These are phyloP conservation scores for Quercus bicolor DNA, from an alignment of 306 rosid genomes.

Conservation along the genomic window DNA sequence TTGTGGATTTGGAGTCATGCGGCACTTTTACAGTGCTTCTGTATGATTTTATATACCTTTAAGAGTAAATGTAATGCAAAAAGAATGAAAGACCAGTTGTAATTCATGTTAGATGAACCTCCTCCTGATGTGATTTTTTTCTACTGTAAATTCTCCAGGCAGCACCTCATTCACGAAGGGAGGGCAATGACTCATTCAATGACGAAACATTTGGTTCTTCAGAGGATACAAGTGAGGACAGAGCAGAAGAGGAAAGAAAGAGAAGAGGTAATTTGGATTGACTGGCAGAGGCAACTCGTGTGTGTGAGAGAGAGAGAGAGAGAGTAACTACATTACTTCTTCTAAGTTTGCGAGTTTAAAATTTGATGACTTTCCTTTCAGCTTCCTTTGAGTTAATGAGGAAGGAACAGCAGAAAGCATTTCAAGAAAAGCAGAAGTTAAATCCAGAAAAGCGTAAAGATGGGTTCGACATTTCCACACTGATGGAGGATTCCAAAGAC, in stretches of 20 bases:
- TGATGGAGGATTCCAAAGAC: conserved; percentile 46
- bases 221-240: conserved; percentile 72
- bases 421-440: conserved; percentile 65
- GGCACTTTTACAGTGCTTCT: background rate
- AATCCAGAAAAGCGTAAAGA: conserved; percentile 52
- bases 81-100: background rate
- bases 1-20: conserved; percentile 1
- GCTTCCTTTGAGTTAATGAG: conserved; percentile 91
- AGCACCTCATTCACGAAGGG: conserved; percentile 64
- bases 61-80: conserved; percentile 11
- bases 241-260: conserved; percentile 90
- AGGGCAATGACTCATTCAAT: conserved; percentile 52
- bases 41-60: conserved; percentile 15
- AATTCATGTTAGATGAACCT: background rate
- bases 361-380: conserved; percentile 41
- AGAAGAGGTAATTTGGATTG: conserved; percentile 72
- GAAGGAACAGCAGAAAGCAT: conserved; percentile 81
- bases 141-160: conserved; percentile 54
- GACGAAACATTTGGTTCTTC: conserved; percentile 93
- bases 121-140: background rate
- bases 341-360: background rate
- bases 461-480: conserved; percentile 49
- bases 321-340: background rate
- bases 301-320: background rate
- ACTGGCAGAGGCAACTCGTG: background rate